Evolutionary conservation across 257 asterid species (phyloP), one percentile per base, ranked within the genome.

Genomic region (Salvia miltiorrhiza): DNA sequence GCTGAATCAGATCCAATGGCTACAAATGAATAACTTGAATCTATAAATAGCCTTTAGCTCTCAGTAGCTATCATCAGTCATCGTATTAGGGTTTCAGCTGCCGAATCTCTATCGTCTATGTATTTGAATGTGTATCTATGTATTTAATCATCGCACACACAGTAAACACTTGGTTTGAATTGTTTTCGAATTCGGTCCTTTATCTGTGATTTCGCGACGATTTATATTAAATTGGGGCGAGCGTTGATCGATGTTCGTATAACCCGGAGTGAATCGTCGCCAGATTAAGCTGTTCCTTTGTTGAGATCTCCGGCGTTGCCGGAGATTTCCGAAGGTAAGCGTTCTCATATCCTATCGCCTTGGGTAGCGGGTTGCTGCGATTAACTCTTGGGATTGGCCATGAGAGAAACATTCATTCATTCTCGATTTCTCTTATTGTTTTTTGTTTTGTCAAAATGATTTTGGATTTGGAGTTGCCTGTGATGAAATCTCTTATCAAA

Each of bases 311-410:
- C 35, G 35, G 35, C 35, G 35, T 0, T 6, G 35, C 35, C 35
- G 35, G 35, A 4, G 63, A 64, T 76, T 24, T 76, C 76, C 80
- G 55, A 65, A 71, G 79, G n/a, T 19, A 19, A 74, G 84, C 78
- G 76, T 70, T 84, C 76, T 83, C 89, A 86, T 84, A 86, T 88
- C 86, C 93, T 81, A 80, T 88, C 75, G 85, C 90, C 93, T 80
- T 84, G 93, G 39, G 73, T 32, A 88, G 90, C 78, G 67, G 83
- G 72, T 60, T 84, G 78, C 88, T 75, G 90, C 90, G 5, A 55
- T 88, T 70, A 84, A 13, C 76, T 73, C 83, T 69, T 83, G 89
- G 89, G 89, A 79, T 37, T 86, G 80, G 90, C 96, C 96, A 84
- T 88, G 96, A 81, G 89, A 84, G 71, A 45, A 1, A 84, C 82